These are phyloP conservation scores for Chaetothyriales sp. DNA, from an alignment of 2,329 filamentous ascomycete species.

Conservation along the genomic window DNA sequence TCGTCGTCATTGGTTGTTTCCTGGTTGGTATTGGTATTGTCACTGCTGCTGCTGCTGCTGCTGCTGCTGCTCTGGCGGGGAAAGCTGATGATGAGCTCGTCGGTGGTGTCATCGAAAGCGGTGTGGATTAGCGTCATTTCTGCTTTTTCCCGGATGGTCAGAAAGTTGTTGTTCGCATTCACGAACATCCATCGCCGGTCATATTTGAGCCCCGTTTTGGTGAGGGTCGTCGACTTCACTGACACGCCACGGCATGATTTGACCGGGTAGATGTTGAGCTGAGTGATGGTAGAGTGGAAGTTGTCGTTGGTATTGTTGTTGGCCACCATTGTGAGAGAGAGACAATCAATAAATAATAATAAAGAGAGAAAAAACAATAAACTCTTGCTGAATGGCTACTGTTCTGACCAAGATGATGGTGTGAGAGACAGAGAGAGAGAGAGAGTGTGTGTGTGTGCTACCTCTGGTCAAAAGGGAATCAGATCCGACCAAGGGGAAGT, in stretches of 20 bases:
- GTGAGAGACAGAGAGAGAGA: too few species aligned
- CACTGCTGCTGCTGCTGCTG: background rate
- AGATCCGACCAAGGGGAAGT: too few species aligned
- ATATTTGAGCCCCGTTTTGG: slow-evolving; percentile 43
- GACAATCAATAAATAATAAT: background rate
- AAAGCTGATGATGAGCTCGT: slow-evolving; percentile 34
- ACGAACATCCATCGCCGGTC: slow-evolving; percentile 55
- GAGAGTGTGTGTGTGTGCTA: too few species aligned
- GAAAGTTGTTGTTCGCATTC: slow-evolving; percentile 38
- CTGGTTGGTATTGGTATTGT: background rate
- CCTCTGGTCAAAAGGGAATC: too few species aligned
- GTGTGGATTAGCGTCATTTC: slow-evolving; percentile 50
- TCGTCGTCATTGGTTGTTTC: too few species aligned
- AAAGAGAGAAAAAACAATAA: background rate
- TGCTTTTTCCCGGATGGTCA: slow-evolving; percentile 47
- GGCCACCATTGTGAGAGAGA: background rate
- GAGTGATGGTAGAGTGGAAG: slow-evolving; percentile 13
- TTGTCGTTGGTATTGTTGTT: background rate
- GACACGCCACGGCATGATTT: slow-evolving; percentile 51
- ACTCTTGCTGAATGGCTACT: too few species aligned
- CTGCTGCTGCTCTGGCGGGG: background rate
- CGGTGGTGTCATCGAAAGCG: slow-evolving; percentile 29
- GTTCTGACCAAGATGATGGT: too few species aligned
- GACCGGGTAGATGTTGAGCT: slow-evolving; percentile 46
- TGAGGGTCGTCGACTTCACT: slow-evolving; percentile 36